Conservation (phyloP, 2,329 filamentous ascomycete species). For the Neophaeococcomyces aloes region DNA sequence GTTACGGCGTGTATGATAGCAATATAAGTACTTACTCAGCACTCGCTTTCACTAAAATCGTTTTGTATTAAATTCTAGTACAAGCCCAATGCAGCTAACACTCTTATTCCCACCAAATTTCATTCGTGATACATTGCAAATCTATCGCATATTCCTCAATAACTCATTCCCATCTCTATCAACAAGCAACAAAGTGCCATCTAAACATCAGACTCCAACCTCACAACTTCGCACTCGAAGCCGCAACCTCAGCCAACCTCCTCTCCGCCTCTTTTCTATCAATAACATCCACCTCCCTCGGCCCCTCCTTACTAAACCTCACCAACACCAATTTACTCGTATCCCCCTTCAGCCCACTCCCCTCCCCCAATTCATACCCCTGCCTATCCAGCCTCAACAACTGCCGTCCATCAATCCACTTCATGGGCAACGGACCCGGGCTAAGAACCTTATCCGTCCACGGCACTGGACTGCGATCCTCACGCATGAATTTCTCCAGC, state of each 20-base stretch:
- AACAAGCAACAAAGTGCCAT: too few species aligned
- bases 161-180: too few species aligned
- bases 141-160: too few species aligned
- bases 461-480: conserved; percentile 28
- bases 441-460: conserved; percentile 41
- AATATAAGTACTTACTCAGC: too few species aligned
- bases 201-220: too few species aligned
- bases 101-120: too few species aligned
- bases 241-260: conserved; percentile 29
- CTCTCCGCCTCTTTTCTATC: conserved; percentile 34
- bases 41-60: too few species aligned
- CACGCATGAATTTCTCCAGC: conserved; percentile 40
- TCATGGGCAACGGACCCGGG: conserved; percentile 29
- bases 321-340: conserved; percentile 47
- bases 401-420: conserved; percentile 35
- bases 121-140: too few species aligned
- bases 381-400: conserved; percentile 46
- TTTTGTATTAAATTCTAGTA: too few species aligned
- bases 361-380: conserved; percentile 43
- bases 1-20: too few species aligned
- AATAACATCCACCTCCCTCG: conserved; percentile 44
- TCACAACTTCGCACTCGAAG: conserved; percentile 20
- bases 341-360: conserved; percentile 40
- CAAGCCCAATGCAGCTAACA: too few species aligned
- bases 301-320: conserved; percentile 46